A percentile compares a stretch with the other conserved stretches of the same genome.
These are phyloP conservation scores for Telfairia occidentalis DNA, from an alignment of 331 rosid genomes.

Conservation along the genomic window DNA sequence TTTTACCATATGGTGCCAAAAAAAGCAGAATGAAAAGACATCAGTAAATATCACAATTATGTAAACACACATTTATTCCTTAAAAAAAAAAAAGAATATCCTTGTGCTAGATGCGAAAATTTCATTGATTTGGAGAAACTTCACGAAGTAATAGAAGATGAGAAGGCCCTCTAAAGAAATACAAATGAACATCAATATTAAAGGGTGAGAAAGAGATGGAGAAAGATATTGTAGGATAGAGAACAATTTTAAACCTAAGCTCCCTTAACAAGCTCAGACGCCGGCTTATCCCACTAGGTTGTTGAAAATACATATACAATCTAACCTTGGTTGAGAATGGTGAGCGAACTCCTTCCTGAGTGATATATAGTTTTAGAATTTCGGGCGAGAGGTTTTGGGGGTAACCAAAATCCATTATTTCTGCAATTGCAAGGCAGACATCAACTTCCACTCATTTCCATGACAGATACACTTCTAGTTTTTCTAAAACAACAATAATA, in stretches of 20 bases:
- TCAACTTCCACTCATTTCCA: constrained; percentile 13
- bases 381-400: constrained; percentile 99
- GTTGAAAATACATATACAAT: not conserved
- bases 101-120: not conserved
- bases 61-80: not conserved
- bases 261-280: not conserved
- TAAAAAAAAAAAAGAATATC: too few species aligned
- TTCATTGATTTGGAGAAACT: not conserved
- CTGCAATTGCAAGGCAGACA: constrained; percentile 39
- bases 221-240: not conserved
- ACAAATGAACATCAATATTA: not conserved
- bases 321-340: constrained; percentile 97
- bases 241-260: not conserved
- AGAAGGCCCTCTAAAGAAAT: not conserved
- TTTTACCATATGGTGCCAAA: constrained; percentile 13
- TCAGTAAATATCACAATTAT: not conserved
- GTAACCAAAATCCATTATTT: constrained; percentile 98
- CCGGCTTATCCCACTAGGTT: not conserved
- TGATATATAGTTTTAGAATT: constrained; percentile 90
- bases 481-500: not conserved
- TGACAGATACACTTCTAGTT: constrained; percentile 7
- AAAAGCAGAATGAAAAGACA: constrained; percentile 13
- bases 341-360: constrained; percentile 99
- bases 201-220: not conserved
- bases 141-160: not conserved